Evolutionary conservation across 352 stramenopile species (phyloP), one percentile per base, ranked within the genome.

Genomic region (Ophiocytium majus): DNA sequence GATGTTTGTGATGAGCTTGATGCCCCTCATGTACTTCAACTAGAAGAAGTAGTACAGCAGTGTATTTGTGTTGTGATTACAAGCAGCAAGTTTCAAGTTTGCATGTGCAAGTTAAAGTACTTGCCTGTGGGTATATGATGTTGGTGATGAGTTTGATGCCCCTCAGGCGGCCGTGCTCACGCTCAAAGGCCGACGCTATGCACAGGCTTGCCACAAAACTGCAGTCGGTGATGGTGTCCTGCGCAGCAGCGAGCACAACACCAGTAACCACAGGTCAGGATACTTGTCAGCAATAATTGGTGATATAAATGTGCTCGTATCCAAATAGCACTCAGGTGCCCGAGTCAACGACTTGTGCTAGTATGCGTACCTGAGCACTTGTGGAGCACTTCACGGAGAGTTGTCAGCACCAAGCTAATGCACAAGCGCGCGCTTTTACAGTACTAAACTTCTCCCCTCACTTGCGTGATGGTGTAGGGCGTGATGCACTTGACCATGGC

Each of bases 201-300:
- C 94, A 97, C 1, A 98, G 88, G 19, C 93, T 97, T 10, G 93
- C 93, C 14, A 98, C 94, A 76, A 98, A 98, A 76, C 93, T 97
- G 86, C 95, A 98, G 89, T 98, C 94, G 0, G 92, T 95, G 9
- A 98, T 94, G 57, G 95, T 91, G 76, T 97, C 94, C 85, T 93
- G 86, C 10, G 32, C 74, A 50, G 28, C 19, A 37, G 0, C 28
- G 28, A 43, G 28, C 0, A 74, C 19, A 9, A 34, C 50, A 33
- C 34, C 28, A 81, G 57, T 9, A 0, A 28, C 63, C 5, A 49
- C 14, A 28, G 0, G 66, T 23, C 17, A 31, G 31, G 19, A 10
- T 17, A 37, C 0, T 43, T 0, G 28, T n/a, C 0, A 28, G 17
- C 32, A 79, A 79, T 34, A 81, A 64, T 5, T 0, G 14, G n/a